Evolutionary conservation across 352 stramenopile genomes (phyloP).

Genomic region (Phytophthora meadii): DNA sequence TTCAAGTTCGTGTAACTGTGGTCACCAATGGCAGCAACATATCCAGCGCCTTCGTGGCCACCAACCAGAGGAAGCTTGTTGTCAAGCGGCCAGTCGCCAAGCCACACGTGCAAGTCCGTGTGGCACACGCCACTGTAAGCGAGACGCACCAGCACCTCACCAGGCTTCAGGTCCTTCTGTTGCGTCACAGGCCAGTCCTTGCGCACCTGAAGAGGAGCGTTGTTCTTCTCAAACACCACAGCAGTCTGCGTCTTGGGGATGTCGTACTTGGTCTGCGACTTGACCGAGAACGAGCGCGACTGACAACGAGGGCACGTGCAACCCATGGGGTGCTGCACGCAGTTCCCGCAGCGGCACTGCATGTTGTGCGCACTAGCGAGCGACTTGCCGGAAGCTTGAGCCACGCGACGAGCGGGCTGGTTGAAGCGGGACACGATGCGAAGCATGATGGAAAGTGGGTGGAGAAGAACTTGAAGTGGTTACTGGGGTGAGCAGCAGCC

Average conservation of each 20-base stretch:
- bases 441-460: conserved; percentile 31
- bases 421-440: conserved; percentile 41
- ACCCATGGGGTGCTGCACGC: conserved; percentile 31
- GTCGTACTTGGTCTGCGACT: conserved; percentile 55
- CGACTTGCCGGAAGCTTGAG: conserved; percentile 22
- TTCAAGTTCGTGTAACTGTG: conserved; percentile 47
- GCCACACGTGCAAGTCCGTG: conserved; percentile 57
- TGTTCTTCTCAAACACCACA: conserved; percentile 57
- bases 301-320: conserved; percentile 35
- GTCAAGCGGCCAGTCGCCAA: conserved; percentile 44
- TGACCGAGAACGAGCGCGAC: conserved; percentile 46
- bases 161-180: conserved; percentile 47
- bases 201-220: conserved; percentile 49
- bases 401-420: conserved; percentile 31
- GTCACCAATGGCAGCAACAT: conserved; percentile 51
- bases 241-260: conserved; percentile 67
- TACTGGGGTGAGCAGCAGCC: conserved; percentile 29
- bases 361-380: conserved; percentile 27
- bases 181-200: conserved; percentile 59
- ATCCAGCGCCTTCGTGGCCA: conserved; percentile 61
- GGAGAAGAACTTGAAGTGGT: conserved; percentile 8
- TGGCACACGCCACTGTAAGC: conserved; percentile 58
- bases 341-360: conserved; percentile 45
- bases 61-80: conserved; percentile 55
- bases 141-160: conserved; percentile 56